A percentile compares a stretch with the other conserved stretches of the same genome.
phyloP scores from a whole-genome alignment of 805 yeast species.

The Diddensiella caesifluorescens region DNA sequence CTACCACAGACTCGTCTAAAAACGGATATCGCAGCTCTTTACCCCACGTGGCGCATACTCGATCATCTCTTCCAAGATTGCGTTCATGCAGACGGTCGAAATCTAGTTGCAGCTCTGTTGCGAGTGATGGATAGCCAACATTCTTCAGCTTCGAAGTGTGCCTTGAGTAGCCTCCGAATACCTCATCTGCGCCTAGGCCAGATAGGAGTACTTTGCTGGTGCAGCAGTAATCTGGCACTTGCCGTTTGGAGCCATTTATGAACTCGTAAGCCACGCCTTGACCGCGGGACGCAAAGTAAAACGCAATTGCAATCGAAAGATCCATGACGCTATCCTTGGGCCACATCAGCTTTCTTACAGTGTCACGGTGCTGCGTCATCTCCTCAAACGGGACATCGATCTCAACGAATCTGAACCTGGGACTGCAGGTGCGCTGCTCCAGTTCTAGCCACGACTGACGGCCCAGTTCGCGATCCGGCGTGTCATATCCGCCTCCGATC shows the following conservation, averaged over 20 bases:
- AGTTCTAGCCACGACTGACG: conserved; percentile 54
- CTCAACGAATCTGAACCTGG: conserved; percentile 48
- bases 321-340: conserved; percentile 95
- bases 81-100: conserved; percentile 68
- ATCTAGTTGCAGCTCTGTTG: conserved; percentile 61
- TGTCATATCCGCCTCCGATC: conserved; percentile 48
- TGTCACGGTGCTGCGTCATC: conserved; percentile 45
- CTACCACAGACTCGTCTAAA: conserved; percentile 58
- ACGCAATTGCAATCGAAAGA: conserved; percentile 89
- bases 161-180: conserved; percentile 92
- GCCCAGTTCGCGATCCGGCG: conserved; percentile 84
- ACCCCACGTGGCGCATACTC: conserved; percentile 81
- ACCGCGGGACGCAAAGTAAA: conserved; percentile 80
- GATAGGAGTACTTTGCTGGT: conserved; percentile 65
- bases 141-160: conserved; percentile 43
- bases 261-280: conserved; percentile 29
- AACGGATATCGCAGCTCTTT: conserved; percentile 88
- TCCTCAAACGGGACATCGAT: conserved; percentile 68
- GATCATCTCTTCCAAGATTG: conserved; percentile 87
- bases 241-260: conserved; percentile 11
- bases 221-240: conserved; percentile 32
- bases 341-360: conserved; percentile 62
- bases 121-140: conserved; percentile 41
- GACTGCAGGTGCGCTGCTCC: conserved; percentile 32
- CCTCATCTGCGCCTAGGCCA: conserved; percentile 96